phyloP scores from a whole-genome alignment of 139 green algal genomes.

The Haematococcus lacustris region DNA sequence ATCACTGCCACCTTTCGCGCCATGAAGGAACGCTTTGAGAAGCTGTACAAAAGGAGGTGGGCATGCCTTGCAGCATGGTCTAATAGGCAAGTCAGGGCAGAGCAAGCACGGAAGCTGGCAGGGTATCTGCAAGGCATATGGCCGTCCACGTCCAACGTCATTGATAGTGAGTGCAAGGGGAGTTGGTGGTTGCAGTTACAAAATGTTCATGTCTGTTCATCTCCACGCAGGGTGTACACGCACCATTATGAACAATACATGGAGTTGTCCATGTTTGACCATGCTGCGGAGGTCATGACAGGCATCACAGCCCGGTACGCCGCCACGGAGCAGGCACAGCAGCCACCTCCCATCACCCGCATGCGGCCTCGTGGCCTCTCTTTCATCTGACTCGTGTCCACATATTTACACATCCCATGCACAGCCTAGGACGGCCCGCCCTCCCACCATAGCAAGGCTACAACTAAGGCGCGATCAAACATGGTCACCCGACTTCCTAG shows the following conservation, averaged over 20 bases:
- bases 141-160: too few species aligned
- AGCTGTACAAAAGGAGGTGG: constrained; percentile 36
- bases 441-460: too few species aligned
- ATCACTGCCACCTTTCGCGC: constrained; percentile 48
- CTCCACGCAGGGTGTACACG: constrained; percentile 54
- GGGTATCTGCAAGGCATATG: too few species aligned
- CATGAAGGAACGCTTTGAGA: constrained; percentile 58
- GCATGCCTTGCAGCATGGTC: background rate
- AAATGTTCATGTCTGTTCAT: too few species aligned
- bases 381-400: constrained; percentile 13
- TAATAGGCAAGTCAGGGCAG: too few species aligned
- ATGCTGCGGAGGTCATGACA: constrained; percentile 29
- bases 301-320: constrained; percentile 34
- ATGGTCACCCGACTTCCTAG: too few species aligned
- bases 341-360: constrained; percentile 17
- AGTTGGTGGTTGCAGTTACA: too few species aligned
- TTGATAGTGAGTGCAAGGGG: too few species aligned
- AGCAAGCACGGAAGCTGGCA: too few species aligned
- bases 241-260: constrained; percentile 75
- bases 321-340: constrained; percentile 16
- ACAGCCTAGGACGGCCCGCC: too few species aligned
- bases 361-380: constrained; percentile 30
- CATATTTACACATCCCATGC: too few species aligned
- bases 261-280: constrained; percentile 41
- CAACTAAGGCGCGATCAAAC: too few species aligned